Base-by-base conservation (phyloP, 495 filamentous ascomycete genomes). In the Aspergillus cristatus region DNA sequence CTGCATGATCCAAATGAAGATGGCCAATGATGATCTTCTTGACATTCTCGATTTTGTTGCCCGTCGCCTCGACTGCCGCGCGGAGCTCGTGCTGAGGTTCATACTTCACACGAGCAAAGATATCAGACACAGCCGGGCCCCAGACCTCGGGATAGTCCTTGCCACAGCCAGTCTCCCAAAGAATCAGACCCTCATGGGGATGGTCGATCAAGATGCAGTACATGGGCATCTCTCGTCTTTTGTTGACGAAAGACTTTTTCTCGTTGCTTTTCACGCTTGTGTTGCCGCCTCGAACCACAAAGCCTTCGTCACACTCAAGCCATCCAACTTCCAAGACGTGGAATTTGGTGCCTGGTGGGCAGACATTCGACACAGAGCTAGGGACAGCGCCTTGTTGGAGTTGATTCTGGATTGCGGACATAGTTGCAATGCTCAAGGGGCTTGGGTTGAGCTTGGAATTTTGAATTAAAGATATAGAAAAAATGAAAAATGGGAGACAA, bases 21-120 rank as follows among this genome's bases (percentile, higher is more conserved):
- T 70, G 66, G 3, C 66, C 65, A 5, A 70, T 58, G 18, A 70
- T 58, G 10, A 67, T 55, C 46, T 55, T 62, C 43, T 67, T 68
- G 13, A 70, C 37, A 38, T 70, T 61, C 26, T 63, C 50, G 14
- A 70, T 46, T 25, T 56, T 47, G 40, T 67, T 53, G 7, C 66
- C 66, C 1, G 66, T 68, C 17, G 49, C 51, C 34, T 60, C 54
- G 17, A 70, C 57, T 7, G 60, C 58, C 18, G 50, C 54, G 7
- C 55, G 58, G 7, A 70, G 52, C 38, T 64, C 54, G 34, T 67
- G 62, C 3, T 45, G 34, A 1, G 48, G 44, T 28, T 57, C 53
- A 36, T 65, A 68, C 3, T 48, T 33, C 1, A 65, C 50, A 7
- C 63, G 56, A 3, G 59, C 24, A 40, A 68, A 68, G 26, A 71